Evolutionary conservation across 768 basidiomycete genomes (phyloP).

Genomic region (Hericium alpestre): DNA sequence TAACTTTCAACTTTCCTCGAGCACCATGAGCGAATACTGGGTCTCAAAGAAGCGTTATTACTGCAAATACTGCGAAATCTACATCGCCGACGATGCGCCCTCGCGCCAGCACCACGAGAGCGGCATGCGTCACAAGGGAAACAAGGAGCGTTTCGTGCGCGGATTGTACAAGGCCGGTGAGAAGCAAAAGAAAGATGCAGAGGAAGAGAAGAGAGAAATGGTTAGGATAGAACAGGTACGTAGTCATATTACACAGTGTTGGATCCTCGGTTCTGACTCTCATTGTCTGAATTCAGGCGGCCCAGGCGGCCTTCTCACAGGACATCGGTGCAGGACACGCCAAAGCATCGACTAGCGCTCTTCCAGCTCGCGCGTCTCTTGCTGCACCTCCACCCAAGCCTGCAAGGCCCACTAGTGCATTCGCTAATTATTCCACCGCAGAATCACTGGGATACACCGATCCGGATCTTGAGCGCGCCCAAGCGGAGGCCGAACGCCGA

Average conservation of each 20-base stretch:
- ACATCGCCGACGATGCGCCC: conserved; percentile 91
- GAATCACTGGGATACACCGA: conserved; percentile 73
- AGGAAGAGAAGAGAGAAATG: conserved; percentile 85
- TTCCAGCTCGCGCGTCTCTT: conserved; percentile 13
- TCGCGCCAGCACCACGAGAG: conserved; percentile 88
- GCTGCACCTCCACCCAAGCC: conserved; percentile 21
- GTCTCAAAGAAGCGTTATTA: conserved; percentile 86
- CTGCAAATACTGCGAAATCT: conserved; percentile 97
- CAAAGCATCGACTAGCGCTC: conserved; percentile 19
- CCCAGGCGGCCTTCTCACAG: conserved; percentile 66
- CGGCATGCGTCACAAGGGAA: conserved; percentile 89
- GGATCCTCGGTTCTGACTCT: conserved; percentile 1
- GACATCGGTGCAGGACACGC: conserved; percentile 66
- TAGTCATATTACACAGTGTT: not conserved
- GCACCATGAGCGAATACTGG: conserved; percentile 82
- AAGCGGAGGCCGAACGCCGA: conserved; percentile 49
- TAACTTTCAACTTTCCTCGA: not conserved
- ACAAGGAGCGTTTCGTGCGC: conserved; percentile 83
- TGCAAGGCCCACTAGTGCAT: conserved; percentile 50
- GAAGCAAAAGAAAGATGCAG: conserved; percentile 73
- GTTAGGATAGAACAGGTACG: conserved; percentile 70
- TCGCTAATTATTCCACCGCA: conserved; percentile 81
- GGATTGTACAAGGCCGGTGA: conserved; percentile 89
- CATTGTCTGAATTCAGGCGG: conserved; percentile 33
- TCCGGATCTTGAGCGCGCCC: conserved; percentile 56